phyloP scores from a whole-genome alignment of 805 yeast species.

The Cyberlindnera euphorbiiphila region DNA sequence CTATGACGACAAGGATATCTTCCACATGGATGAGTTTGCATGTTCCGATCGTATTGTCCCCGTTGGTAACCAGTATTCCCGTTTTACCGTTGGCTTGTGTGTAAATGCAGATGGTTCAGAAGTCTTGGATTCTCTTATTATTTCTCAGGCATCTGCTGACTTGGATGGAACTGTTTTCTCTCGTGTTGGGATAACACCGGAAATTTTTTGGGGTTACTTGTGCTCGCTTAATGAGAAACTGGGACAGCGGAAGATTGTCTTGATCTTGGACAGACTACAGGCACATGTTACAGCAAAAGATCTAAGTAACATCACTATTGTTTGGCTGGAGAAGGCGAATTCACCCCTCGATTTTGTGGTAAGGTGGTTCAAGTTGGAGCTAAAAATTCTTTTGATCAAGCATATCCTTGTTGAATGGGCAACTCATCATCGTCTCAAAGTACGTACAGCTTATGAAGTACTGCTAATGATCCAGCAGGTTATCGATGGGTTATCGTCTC shows the following conservation, averaged over 20 bases:
- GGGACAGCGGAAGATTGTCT: slow-evolving; percentile 22
- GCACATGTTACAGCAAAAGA: slow-evolving; percentile 35
- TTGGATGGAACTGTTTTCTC: slow-evolving; percentile 17
- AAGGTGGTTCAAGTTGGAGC: slow-evolving; percentile 16
- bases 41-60: slow-evolving; percentile 23
- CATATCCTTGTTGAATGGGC: slow-evolving; percentile 11
- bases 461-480: slow-evolving; percentile 6
- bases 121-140: slow-evolving; percentile 17
- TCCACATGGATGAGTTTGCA: slow-evolving; percentile 36
- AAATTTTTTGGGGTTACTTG: slow-evolving; percentile 24
- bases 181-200: slow-evolving; percentile 20
- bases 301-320: slow-evolving; percentile 28
- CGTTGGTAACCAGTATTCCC: slow-evolving; percentile 8
- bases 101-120: slow-evolving; percentile 22
- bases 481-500: slow-evolving; percentile 2
- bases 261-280: slow-evolving; percentile 33
- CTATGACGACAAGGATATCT: slow-evolving; percentile 28
- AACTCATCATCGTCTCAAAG: slow-evolving; percentile 3
- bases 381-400: slow-evolving; percentile 10
- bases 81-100: slow-evolving; percentile 20
- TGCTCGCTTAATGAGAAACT: slow-evolving; percentile 13
- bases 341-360: slow-evolving; percentile 11
- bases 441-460: slow-evolving; percentile 2
- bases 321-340: slow-evolving; percentile 27
- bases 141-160: slow-evolving; percentile 10